Evolutionary conservation across 768 basidiomycete species (phyloP).

Genomic region (Pisolithus tinctorius): DNA sequence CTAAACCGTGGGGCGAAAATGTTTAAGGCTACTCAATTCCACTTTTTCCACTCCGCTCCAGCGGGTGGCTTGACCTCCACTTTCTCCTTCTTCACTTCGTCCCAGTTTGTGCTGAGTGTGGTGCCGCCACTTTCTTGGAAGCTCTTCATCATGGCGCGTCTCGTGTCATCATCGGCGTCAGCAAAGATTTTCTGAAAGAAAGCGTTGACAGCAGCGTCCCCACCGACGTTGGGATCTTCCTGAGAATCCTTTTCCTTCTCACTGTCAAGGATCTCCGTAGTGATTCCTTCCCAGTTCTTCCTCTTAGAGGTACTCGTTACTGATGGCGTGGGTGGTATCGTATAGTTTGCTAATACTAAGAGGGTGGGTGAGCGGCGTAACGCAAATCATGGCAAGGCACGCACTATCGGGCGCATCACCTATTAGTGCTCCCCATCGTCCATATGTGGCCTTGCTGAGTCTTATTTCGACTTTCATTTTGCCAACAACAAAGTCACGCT

Average conservation of each 20-base stretch:
- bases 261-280: conserved; percentile 51
- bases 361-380: background rate
- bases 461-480: conserved; percentile 87
- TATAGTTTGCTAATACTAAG: conserved; percentile 16
- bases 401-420: conserved; percentile 73
- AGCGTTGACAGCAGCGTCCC: conserved; percentile 76
- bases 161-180: conserved; percentile 88
- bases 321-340: conserved; percentile 28
- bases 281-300: conserved; percentile 92
- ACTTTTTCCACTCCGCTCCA: conserved; percentile 81
- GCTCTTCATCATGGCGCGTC: conserved; percentile 96
- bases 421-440: conserved; percentile 70
- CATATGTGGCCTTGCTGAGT: conserved; percentile 58
- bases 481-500: conserved; percentile 61
- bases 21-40: conserved; percentile 35
- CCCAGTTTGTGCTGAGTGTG: conserved; percentile 94
- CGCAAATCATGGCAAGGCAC: conserved; percentile 20
- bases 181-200: conserved; percentile 91
- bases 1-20: too few relatives aligned
- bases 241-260: conserved; percentile 67
- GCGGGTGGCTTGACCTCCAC: conserved; percentile 79
- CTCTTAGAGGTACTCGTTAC: conserved; percentile 32
- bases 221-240: conserved; percentile 86
- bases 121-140: conserved; percentile 94
- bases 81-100: conserved; percentile 63